Conservation (phyloP, 2,329 filamentous ascomycete genomes). For the Fusarium nurragi region DNA sequence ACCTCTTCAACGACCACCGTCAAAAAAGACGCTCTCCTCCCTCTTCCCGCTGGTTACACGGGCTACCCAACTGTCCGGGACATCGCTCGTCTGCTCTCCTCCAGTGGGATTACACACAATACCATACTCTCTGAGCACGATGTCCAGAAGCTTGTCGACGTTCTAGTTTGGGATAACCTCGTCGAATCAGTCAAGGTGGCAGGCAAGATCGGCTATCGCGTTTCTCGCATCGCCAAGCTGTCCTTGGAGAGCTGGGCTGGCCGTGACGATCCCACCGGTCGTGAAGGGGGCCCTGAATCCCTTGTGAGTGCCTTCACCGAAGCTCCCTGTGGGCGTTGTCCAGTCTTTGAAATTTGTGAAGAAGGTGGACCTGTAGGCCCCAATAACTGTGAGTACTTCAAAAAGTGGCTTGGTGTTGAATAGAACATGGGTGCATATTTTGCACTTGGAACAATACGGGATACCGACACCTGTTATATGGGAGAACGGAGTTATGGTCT, state of each 20-base stretch:
- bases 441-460: conserved; percentile 8
- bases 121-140: conserved; percentile 77
- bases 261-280: conserved; percentile 50
- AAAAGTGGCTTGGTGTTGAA: conserved; percentile 76
- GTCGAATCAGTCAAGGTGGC: conserved; percentile 71
- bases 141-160: conserved; percentile 85
- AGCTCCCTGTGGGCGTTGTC: conserved; percentile 89
- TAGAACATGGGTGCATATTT: conserved; percentile 33
- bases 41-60: conserved; percentile 72
- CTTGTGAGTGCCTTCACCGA: conserved; percentile 81
- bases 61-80: conserved; percentile 83
- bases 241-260: conserved; percentile 54
- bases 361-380: conserved; percentile 91
- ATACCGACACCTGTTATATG: conserved; percentile 1
- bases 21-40: conserved; percentile 56
- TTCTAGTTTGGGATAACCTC: conserved; percentile 87
- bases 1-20: conserved; percentile 28
- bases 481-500: conserved; percentile 40
- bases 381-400: conserved; percentile 90
- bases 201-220: conserved; percentile 62
- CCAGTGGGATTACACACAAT: conserved; percentile 75
- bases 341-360: conserved; percentile 91
- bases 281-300: conserved; percentile 54
- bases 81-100: conserved; percentile 78
- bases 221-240: conserved; percentile 60